Base-by-base conservation (phyloP, 495 filamentous ascomycete species). In the Xanthoparmelia taractica region DNA sequence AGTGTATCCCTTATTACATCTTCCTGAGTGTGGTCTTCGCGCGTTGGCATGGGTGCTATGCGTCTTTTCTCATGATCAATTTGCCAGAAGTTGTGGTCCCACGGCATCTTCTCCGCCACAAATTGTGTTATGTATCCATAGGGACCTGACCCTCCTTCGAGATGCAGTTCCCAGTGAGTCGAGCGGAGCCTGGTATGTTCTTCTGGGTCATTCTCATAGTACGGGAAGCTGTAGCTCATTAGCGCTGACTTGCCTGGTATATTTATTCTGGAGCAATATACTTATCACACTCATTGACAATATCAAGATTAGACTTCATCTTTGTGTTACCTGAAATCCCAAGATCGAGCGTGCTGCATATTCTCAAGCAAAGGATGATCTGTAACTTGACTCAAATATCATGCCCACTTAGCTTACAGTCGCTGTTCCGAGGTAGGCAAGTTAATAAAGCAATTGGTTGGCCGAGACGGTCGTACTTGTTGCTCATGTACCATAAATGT, bases 281-380 rank as follows among this genome's bases (percentile, higher is more conserved):
- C 87, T 75, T 80, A 77, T 91, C 87, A 66, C 80, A 85, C 71
- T 85, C 82, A 36, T 76, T 65, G 41, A 85, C 67, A 20, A 86
- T 72, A 23, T 85, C 80, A 8, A 85, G 69, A 69, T 80, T 79
- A 0, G 80, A 77, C 64, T 81, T 84, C 67, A 71, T 76, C 68
- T 75, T n/a, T 78, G 37, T 8, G 29, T 20, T 29, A 33, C 20
- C 15, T 10, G 17, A 18, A 2, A 10, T 34, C 17, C 29, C 50
- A 2, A 8, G 4, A 33, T 10, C 17, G 25, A 52, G 13, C 12
- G 6, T 31, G 1, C 11, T 33, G 27, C 17, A 33, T 33, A 2
- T 52, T 23, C 13, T 31, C 11, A 5, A 29, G 27, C 25, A 29
- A 15, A 25, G 4, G 4, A 12, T 2, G 43, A 20, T 12, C 10